Evolutionary conservation across 1,284 basidiomycete genomes (phyloP), one percentile per base, ranked within the genome.

Genomic region (Mycosarcoma mackinlayi): DNA sequence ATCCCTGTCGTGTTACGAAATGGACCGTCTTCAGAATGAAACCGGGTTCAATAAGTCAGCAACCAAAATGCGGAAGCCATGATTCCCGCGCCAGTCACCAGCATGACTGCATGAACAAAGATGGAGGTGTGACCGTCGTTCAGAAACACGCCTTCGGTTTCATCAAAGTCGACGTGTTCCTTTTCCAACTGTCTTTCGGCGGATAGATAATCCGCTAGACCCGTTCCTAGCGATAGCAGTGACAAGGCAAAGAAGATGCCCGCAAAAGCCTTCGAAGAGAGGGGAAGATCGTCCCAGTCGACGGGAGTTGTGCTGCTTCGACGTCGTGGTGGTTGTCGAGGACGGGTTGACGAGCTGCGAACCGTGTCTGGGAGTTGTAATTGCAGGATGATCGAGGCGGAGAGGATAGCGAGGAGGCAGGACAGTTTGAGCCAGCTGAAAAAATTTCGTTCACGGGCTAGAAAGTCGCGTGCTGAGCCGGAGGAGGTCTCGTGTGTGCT

Each of bases 91-190:
- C 67, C 67, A 3, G 65, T 41, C 28, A 57, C 21, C 27, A 64
- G n/a, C 57, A 65, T 62, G 24, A 70, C 42, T 1, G 24, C 54
- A 42, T 65, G 67, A 1, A 65, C 62, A 9, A 55, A 31, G 2
- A 28, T n/a, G 5, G 34, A 23, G 1, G 67, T 70, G 34, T 65
- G 67, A 6, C 39, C 66, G 25, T 69, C 61, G 41, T 70, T 70
- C 16, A 65, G 31, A 37, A 65, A 70, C 6, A 59, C 50, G 18
- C 66, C 66, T 47, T 69, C 66, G 24, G 60, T 69, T 10, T 69
- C 66, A 39, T 69, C 66, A 28, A 69, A 69, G 16, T 69, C 61
- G 4, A 69, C 66, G 42, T 63, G 54, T 46, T 69, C 66, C 53
- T 55, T 55, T 21, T 69, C 66, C 2, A 70, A 30, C 25, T 65